Percentiles rank a stretch among this genome's conserved stretches.
Conservation (phyloP, 2,329 filamentous ascomycete species). For the Lasiodiplodia citricola region DNA sequence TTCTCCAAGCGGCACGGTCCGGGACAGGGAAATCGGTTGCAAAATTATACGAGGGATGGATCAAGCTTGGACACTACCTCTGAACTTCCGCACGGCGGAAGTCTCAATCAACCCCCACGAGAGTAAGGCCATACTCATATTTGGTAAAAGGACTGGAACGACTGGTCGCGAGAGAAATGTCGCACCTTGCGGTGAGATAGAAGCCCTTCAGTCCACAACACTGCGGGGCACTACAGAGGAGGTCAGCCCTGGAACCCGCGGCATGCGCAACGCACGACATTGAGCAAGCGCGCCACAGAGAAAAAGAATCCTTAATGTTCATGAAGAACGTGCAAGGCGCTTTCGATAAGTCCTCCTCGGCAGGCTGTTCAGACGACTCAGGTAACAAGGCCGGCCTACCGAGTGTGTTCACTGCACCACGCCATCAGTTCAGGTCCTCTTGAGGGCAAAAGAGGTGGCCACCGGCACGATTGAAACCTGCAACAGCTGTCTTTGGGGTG, state of each 20-base stretch:
- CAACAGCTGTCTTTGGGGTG: no score
- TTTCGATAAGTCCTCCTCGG: neutral
- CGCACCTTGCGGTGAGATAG: neutral
- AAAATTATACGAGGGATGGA: neutral
- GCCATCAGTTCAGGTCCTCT: no score
- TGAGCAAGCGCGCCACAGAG: neutral
- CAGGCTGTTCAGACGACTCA: no score
- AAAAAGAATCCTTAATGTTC: neutral
- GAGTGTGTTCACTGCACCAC: no score
- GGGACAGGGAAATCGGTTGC: neutral
- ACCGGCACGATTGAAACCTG: no score
- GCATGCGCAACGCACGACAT: neutral
- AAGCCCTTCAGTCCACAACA: neutral
- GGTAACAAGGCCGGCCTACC: no score
- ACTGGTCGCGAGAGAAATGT: neutral
- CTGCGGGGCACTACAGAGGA: neutral
- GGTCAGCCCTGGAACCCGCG: neutral
- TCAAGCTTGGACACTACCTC: neutral
- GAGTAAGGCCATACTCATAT: neutral
- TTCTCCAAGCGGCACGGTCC: neutral
- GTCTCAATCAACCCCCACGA: neutral
- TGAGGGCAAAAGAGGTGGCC: no score
- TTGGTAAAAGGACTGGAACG: neutral
- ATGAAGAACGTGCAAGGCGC: neutral
- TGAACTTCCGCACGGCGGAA: neutral